Base-by-base conservation (phyloP, 176 grass and related monocot genomes). In the Aegilops sharonensis region DNA sequence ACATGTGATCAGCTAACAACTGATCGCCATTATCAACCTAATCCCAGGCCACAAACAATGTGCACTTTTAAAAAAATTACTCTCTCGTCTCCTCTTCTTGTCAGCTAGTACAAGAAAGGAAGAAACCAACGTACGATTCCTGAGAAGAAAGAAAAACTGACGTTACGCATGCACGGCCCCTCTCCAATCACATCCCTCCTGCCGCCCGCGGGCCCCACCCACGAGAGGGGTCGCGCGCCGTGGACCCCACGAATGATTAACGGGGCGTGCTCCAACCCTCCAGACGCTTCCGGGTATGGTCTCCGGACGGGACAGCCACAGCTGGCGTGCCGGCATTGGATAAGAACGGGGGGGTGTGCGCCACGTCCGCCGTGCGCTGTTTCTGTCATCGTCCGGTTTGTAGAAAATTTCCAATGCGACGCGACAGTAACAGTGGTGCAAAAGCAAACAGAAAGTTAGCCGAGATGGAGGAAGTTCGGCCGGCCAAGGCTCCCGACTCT, bases 281-380 rank as follows among this genome's bases (percentile, higher is more conserved):
- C 80, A 82, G 66, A 82, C 80, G 47, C 34, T 82, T 69, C 80
- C 17, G 79, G 18, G 79, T 68, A 81, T 68, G 60, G 27, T 1
- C 1, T 61, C 13, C 8, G 54, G 11, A 3, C 17, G 21, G 2
- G 75, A 59, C 75, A 68, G 13, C 10, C 42, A 68, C 30, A 82
- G 80, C 80, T 82, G 80, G 80, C 64, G 30, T 1, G 6, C 1
- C 7, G 20, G 45, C 30, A 37, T 70, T 82, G 45, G 80, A 82
- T 70, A 82, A 70, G 64, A 52, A 24, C 79, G 64, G 60, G 2
- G 43, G 25, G 11, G 24, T 65, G 25, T 40, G 15, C 24, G 62
- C 78, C 78, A 81, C 79, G 42, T 82, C 64, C 3, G 42, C 17
- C 11, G 18, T 36, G 29, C 9, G 4, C 42, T 34, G 29, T 30